Conservation (phyloP, 371 early-diverging fungal genomes). For the Vairimorpha necatrix region DNA sequence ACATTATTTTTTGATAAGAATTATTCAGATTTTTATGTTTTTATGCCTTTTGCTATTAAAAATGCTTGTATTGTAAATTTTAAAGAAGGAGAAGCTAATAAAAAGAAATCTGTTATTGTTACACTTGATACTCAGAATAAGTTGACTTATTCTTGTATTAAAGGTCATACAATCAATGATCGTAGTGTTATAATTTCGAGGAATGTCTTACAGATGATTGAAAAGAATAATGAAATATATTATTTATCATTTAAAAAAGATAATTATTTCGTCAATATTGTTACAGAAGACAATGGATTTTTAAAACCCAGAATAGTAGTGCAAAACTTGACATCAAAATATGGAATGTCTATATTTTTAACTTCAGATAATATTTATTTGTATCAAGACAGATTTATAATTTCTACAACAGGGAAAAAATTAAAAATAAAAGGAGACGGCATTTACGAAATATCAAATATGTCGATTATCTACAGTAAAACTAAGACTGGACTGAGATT, state of each 20-base stretch:
- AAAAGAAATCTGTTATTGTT: conserved; percentile 1
- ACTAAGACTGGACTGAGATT: background rate
- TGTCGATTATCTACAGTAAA: conserved; percentile 13
- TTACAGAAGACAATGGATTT: conserved; percentile 13
- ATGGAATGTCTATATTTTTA: background rate
- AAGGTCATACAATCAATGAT: background rate
- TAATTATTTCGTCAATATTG: conserved; percentile 12
- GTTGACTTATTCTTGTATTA: conserved; percentile 5
- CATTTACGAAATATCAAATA: conserved; percentile 11
- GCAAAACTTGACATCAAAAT: background rate
- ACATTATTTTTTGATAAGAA: conserved; percentile 16
- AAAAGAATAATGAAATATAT: conserved; percentile 8
- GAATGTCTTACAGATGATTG: conserved; percentile 27
- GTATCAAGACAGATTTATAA: background rate
- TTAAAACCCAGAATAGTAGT: conserved; percentile 14
- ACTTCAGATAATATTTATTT: conserved; percentile 2
- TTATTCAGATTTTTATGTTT: conserved; percentile 9
- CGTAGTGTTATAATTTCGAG: conserved; percentile 22
- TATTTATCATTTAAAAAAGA: conserved; percentile 35
- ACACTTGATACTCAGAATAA: conserved; percentile 33
- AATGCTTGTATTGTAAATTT: conserved; percentile 9
- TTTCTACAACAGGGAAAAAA: conserved; percentile 4
- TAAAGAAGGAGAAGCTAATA: background rate
- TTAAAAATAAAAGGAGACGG: conserved; percentile 17
- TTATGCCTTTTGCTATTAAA: conserved; percentile 17